Conservation (phyloP, 805 yeast species). For the Suhomyces canberraensis region DNA sequence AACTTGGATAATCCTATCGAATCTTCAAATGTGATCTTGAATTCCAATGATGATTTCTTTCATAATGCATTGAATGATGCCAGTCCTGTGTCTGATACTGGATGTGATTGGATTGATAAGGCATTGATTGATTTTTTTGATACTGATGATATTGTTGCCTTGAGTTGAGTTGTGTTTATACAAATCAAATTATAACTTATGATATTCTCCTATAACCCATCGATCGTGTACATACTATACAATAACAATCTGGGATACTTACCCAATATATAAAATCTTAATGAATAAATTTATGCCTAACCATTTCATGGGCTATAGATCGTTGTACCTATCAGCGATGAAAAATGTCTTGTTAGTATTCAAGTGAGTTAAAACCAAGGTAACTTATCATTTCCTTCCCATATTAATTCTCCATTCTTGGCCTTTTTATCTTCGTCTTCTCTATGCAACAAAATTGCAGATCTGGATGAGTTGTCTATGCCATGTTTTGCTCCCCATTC, state of each 20-base stretch:
- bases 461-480: slow-evolving; percentile 31
- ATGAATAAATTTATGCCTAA: too few species aligned
- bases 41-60: neutral
- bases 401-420: slow-evolving; percentile 24
- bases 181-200: too few species aligned
- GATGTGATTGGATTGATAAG: slow-evolving; percentile 59
- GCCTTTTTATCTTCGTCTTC: slow-evolving; percentile 23
- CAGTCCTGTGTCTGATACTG: slow-evolving; percentile 40
- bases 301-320: too few species aligned
- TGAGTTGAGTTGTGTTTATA: too few species aligned
- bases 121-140: slow-evolving; percentile 9
- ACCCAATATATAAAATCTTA: too few species aligned
- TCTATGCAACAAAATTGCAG: slow-evolving; percentile 32
- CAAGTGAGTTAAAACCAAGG: slow-evolving; percentile 42
- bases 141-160: slow-evolving; percentile 1
- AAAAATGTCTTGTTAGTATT: too few species aligned
- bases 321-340: too few species aligned
- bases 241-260: too few species aligned
- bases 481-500: slow-evolving; percentile 18
- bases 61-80: neutral
- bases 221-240: too few species aligned
- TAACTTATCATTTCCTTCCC: slow-evolving; percentile 42
- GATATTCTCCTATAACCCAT: too few species aligned
- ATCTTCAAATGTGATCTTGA: neutral
- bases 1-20: neutral